These are phyloP conservation scores for Hypoxylon rubiginosum DNA, from an alignment of 2,329 filamentous ascomycete species.

Conservation along the genomic window DNA sequence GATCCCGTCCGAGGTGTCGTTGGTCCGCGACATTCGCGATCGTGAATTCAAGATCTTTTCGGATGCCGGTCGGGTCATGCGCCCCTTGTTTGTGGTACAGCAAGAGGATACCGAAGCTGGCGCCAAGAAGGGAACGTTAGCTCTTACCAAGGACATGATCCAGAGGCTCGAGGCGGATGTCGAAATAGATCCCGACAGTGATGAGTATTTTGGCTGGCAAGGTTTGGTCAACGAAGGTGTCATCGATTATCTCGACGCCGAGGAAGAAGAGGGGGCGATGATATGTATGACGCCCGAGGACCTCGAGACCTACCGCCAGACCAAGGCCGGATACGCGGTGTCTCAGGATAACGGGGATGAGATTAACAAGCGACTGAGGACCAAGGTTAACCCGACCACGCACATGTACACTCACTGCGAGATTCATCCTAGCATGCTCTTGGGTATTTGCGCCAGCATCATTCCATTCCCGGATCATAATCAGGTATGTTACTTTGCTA, in stretches of 20 bases:
- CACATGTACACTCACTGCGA: conserved; percentile 98
- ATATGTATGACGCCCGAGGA: conserved; percentile 99
- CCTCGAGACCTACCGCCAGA: conserved; percentile 80
- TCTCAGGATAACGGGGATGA: conserved; percentile 75
- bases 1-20: conserved; percentile 91
- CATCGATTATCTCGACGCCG: conserved; percentile 96
- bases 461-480: conserved; percentile 99
- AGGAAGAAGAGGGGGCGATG: conserved; percentile 99
- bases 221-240: conserved; percentile 86
- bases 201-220: conserved; percentile 85
- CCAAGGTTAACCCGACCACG: conserved; percentile 86
- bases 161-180: conserved; percentile 80
- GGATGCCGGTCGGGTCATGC: conserved; percentile 93
- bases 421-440: conserved; percentile 98
- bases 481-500: conserved; percentile 67
- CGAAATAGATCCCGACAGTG: conserved; percentile 71
- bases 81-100: conserved; percentile 93
- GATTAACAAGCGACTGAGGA: conserved; percentile 88
- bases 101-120: conserved; percentile 82
- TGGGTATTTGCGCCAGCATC: conserved; percentile 98
- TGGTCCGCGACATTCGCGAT: conserved; percentile 96
- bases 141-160: conserved; percentile 87
- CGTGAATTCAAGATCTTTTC: conserved; percentile 99
- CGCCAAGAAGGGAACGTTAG: conserved; percentile 74
- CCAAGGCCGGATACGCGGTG: conserved; percentile 74